Conservation (phyloP, 345 rosid species). For the Lagerstroemia speciosa region DNA sequence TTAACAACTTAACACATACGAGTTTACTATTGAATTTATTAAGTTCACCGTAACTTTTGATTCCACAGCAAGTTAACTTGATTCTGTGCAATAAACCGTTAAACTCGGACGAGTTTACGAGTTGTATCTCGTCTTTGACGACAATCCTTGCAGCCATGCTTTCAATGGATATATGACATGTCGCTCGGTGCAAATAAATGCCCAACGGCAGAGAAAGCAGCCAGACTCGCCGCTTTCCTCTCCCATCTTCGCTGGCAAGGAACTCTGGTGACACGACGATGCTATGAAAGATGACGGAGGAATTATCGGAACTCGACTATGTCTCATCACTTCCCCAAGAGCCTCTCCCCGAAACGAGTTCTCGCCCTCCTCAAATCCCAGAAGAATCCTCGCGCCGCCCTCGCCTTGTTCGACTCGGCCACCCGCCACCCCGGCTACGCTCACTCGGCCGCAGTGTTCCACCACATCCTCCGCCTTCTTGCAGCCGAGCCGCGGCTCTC, state of each 20-base stretch:
- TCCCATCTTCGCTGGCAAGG: neutral
- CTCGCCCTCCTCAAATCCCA: slow-evolving; percentile 59
- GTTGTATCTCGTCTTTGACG: too few relatives aligned
- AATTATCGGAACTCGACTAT: slow-evolving; percentile 11
- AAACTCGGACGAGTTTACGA: too few relatives aligned
- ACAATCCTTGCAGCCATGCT: too few relatives aligned
- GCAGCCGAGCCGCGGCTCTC: slow-evolving; percentile 30
- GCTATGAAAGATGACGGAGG: slow-evolving; percentile 10
- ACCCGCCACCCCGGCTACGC: slow-evolving; percentile 37
- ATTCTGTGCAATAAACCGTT: too few relatives aligned
- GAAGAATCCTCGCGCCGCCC: slow-evolving; percentile 39
- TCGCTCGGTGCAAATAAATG: too few relatives aligned
- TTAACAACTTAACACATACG: too few relatives aligned
- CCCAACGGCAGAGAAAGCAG: too few relatives aligned
- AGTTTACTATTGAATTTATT: too few relatives aligned
- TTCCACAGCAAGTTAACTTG: too few relatives aligned
- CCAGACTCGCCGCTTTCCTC: neutral
- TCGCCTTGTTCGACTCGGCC: slow-evolving; percentile 58
- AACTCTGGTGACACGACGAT: neutral
- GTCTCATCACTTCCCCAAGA: slow-evolving; percentile 50
- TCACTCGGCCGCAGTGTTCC: slow-evolving; percentile 58
- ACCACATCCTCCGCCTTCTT: slow-evolving; percentile 73
- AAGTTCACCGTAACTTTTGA: too few relatives aligned
- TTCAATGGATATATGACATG: too few relatives aligned
- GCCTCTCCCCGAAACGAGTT: slow-evolving; percentile 47